These are phyloP conservation scores for Fusarium fracticaudum DNA, from an alignment of 2,329 filamentous ascomycete species.

Conservation along the genomic window DNA sequence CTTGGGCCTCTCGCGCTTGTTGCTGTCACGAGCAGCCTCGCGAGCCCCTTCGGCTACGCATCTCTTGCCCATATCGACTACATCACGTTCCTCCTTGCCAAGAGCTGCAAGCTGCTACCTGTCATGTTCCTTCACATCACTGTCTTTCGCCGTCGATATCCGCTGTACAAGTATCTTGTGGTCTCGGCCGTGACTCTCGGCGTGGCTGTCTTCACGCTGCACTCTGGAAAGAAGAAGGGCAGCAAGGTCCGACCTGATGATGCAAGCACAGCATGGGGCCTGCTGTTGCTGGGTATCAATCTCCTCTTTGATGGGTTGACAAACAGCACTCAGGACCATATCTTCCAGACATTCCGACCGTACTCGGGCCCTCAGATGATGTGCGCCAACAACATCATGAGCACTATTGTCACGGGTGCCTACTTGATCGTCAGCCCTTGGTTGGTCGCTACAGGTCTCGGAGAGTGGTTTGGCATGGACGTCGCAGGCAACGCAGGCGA, in stretches of 20 bases:
- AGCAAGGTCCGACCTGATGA: constrained; percentile 53
- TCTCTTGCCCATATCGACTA: constrained; percentile 95
- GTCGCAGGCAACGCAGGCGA: constrained; percentile 76
- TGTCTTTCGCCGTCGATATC: constrained; percentile 87
- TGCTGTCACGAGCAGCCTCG: constrained; percentile 85
- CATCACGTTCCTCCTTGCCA: constrained; percentile 96
- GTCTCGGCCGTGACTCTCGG: constrained; percentile 90
- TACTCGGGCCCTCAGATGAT: constrained; percentile 98
- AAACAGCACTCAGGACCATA: constrained; percentile 95
- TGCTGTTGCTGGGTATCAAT: constrained; percentile 87
- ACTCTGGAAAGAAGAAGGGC: constrained; percentile 68
- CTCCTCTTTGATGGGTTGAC: constrained; percentile 95
- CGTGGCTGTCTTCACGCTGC: constrained; percentile 93
- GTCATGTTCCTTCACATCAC: constrained; percentile 98
- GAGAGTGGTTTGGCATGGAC: constrained; percentile 74
- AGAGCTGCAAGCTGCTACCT: constrained; percentile 97
- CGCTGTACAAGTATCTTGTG: constrained; percentile 95
- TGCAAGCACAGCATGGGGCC: constrained; percentile 77
- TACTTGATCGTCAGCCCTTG: constrained; percentile 85
- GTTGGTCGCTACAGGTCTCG: constrained; percentile 73
- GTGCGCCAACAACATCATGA: constrained; percentile 95
- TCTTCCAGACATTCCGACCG: constrained; percentile 81
- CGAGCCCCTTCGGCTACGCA: constrained; percentile 95
- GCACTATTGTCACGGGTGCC: constrained; percentile 76
- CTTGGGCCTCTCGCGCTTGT: constrained; percentile 84